phyloP scores from a whole-genome alignment of 257 asterid species.

The Petunia axillaris region DNA sequence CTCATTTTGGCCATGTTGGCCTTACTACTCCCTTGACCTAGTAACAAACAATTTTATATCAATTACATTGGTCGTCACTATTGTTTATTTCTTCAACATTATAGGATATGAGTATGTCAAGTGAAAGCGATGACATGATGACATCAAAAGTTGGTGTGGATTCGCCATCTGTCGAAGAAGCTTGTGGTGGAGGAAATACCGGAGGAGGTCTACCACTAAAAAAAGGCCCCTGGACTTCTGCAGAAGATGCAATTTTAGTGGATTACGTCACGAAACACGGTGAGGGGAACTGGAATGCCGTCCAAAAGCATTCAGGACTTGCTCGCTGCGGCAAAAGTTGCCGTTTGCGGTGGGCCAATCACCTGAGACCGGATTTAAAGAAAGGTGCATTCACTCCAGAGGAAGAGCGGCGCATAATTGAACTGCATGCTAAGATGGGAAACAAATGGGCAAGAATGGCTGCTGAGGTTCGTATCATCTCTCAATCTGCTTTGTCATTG shows the following conservation, averaged over 20 bases:
- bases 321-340: slow-evolving; percentile 76
- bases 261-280: slow-evolving; percentile 61
- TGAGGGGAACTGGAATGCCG: slow-evolving; percentile 74
- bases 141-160: slow-evolving; percentile 34
- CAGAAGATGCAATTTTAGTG: slow-evolving; percentile 60
- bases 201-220: slow-evolving; percentile 50
- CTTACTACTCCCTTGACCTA: slow-evolving; percentile 8
- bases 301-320: slow-evolving; percentile 60
- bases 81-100: slow-evolving; percentile 27
- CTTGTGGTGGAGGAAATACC: slow-evolving; percentile 42
- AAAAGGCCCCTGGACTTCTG: slow-evolving; percentile 70
- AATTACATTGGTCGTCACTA: background rate
- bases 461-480: slow-evolving; percentile 50
- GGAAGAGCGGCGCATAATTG: slow-evolving; percentile 59
- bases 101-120: slow-evolving; percentile 52
- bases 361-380: slow-evolving; percentile 64
- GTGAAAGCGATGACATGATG: slow-evolving; percentile 51
- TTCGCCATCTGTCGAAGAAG: slow-evolving; percentile 50
- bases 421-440: slow-evolving; percentile 66
- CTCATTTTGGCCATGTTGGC: slow-evolving; percentile 21
- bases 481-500: background rate
- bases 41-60: slow-evolving; percentile 13
- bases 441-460: slow-evolving; percentile 76
- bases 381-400: slow-evolving; percentile 60
- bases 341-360: slow-evolving; percentile 75